Percentiles rank a stretch among this genome's conserved stretches.
Evolutionary conservation across 2,329 filamentous ascomycete species (phyloP).

Genomic region (Helicocarpus griseus): DNA sequence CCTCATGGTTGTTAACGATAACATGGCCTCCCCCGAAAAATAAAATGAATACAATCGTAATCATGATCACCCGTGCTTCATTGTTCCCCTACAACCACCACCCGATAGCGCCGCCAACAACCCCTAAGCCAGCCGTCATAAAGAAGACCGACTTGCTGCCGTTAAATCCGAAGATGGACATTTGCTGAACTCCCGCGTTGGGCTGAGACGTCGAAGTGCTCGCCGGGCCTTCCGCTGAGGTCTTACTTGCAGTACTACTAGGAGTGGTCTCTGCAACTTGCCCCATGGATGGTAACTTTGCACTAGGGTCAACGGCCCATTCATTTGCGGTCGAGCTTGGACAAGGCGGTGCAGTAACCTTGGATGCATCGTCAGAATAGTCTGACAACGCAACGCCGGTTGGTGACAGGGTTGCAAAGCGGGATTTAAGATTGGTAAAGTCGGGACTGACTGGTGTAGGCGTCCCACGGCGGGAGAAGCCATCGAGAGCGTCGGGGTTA

Average conservation of each 20-base stretch:
- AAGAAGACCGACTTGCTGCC: background rate
- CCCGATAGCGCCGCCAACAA: background rate
- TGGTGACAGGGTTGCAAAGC: conserved; percentile 65
- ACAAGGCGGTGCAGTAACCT: conserved; percentile 56
- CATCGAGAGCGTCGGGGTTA: conserved; percentile 50
- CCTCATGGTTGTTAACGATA: too few relatives aligned
- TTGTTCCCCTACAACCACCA: background rate
- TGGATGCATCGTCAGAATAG: conserved; percentile 55
- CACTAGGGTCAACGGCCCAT: conserved; percentile 65
- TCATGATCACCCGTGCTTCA: background rate
- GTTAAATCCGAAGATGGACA: background rate
- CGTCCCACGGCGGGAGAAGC: conserved; percentile 60
- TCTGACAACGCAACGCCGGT: conserved; percentile 56
- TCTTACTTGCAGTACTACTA: conserved; percentile 1
- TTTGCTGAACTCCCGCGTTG: background rate
- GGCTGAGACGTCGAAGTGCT: background rate
- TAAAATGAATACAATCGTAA: background rate
- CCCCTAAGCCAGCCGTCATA: background rate
- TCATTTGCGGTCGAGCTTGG: conserved; percentile 57
- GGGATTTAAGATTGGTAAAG: conserved; percentile 64
- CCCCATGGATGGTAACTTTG: conserved; percentile 59
- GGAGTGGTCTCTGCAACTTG: conserved; percentile 29
- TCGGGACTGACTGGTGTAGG: conserved; percentile 66
- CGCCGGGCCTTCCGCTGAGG: background rate
- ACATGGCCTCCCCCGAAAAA: too few relatives aligned